A percentile compares a stretch with the other conserved stretches of the same genome.
Conservation (phyloP, 371 early-diverging fungal genomes). For the Mucor velutinosus region DNA sequence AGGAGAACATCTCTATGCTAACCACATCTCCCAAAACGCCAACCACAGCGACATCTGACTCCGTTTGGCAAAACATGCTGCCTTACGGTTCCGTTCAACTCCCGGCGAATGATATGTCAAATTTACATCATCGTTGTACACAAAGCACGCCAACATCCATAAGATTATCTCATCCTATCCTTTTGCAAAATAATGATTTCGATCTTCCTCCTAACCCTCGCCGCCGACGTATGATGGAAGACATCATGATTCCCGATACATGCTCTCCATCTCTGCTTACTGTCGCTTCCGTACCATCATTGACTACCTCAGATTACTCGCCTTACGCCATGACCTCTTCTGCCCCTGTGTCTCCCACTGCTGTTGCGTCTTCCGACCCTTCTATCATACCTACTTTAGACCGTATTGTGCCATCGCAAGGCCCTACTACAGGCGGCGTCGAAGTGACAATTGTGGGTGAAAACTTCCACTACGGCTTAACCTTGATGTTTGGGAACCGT, state of each 20-base stretch:
- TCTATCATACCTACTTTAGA: constrained; percentile 25
- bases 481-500: constrained; percentile 53
- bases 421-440: constrained; percentile 76
- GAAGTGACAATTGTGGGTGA: constrained; percentile 74
- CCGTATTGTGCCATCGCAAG: constrained; percentile 63
- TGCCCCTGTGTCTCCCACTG: not conserved
- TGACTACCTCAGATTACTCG: not conserved
- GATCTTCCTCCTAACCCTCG: not conserved
- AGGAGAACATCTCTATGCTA: not conserved
- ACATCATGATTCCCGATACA: not conserved
- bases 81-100: not conserved
- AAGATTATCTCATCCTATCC: not conserved
- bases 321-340: not conserved
- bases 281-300: not conserved
- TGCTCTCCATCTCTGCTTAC: not conserved
- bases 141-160: not conserved
- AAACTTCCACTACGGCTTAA: constrained; percentile 61
- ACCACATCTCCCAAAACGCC: not conserved
- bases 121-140: constrained; percentile 4
- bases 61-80: not conserved
- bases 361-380: not conserved
- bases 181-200: not conserved
- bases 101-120: not conserved
- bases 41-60: not conserved
- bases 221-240: not conserved